Evolutionary conservation across 2,329 filamentous ascomycete genomes (phyloP), one percentile per base, ranked within the genome.

Genomic region (Pezicula neosporulosa): DNA sequence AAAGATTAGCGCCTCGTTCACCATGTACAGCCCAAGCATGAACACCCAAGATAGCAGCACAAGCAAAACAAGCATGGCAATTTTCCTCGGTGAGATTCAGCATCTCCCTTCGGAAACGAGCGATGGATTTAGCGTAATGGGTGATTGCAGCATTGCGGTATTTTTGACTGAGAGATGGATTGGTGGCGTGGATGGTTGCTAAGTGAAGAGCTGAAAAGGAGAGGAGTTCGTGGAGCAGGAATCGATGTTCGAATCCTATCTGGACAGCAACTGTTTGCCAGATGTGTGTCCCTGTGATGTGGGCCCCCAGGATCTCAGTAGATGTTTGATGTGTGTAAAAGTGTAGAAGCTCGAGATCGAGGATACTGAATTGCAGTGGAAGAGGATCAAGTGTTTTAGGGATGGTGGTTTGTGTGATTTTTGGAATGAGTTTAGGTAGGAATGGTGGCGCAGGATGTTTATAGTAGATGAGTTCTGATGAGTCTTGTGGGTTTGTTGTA

Each of bases 51-150:
- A 21, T 21, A 5, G 59, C 52, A 2, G 62, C 55, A 47, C 64
- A 64, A 2, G 63, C 47, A 30, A 63, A 63, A 9, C 51, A 47
- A 3, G 57, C 45, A 12, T 59, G 46, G 16, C 50, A 58, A 39
- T 58, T 55, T 57, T 68, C 53, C 68, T 67, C 13, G 65, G 62
- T 39, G 69, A 68, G 61, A 71, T 68, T 5, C 80, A 79, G 33
- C 79, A 83, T 19, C 53, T 56, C 53, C 18, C 56, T 48, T 44
- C 60, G 62, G 53, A 64, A 63, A 12, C 52, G 47, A 16, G 44
- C 48, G 10, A 66, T 51, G 35, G 56, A 54, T 6, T 54, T 64
- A 49, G 64, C 61, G 28, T 65, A 52, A 12, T 58, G 53, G 2
- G 63, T 62, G 28, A 5, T 68, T 65, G 38, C 68, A 60, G 30